Evolutionary conservation across 1,139 yeast genomes (phyloP).

Genomic region (Pneumocystis carinii): DNA sequence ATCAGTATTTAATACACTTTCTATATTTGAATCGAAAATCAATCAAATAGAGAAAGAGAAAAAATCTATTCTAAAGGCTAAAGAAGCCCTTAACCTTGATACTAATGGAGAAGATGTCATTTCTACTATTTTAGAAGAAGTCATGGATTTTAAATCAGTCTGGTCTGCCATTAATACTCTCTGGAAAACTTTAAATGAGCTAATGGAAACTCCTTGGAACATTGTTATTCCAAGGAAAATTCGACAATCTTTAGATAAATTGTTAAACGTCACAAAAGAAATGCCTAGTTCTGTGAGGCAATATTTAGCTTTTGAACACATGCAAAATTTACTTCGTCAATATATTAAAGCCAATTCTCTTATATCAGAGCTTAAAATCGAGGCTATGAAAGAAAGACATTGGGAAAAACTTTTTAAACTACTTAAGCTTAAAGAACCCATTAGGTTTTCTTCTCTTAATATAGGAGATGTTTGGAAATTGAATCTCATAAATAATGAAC

Average conservation of each 20-base stretch:
- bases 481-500: slow-evolving; percentile 35
- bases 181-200: slow-evolving; percentile 36
- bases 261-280: slow-evolving; percentile 34
- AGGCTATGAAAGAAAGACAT: slow-evolving; percentile 49
- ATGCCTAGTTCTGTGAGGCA: slow-evolving; percentile 51
- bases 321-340: slow-evolving; percentile 34
- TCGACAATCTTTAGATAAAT: slow-evolving; percentile 37
- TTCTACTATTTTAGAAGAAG: slow-evolving; percentile 32
- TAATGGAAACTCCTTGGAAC: slow-evolving; percentile 38
- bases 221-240: slow-evolving; percentile 35
- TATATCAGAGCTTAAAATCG: slow-evolving; percentile 40
- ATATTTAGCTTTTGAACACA: slow-evolving; percentile 52
- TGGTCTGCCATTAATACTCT: slow-evolving; percentile 52
- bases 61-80: slow-evolving; percentile 29
- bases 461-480: slow-evolving; percentile 53
- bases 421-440: slow-evolving; percentile 19
- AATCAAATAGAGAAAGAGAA: slow-evolving; percentile 18
- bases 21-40: slow-evolving; percentile 29
- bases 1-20: slow-evolving; percentile 36
- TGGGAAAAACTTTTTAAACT: slow-evolving; percentile 42
- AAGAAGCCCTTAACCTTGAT: slow-evolving; percentile 31
- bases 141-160: slow-evolving; percentile 42
- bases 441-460: slow-evolving; percentile 22
- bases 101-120: slow-evolving; percentile 25
- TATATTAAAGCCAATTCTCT: slow-evolving; percentile 30